Base-by-base conservation (phyloP, 2,329 filamentous ascomycete genomes). In the Neofusicoccum laricinum region DNA sequence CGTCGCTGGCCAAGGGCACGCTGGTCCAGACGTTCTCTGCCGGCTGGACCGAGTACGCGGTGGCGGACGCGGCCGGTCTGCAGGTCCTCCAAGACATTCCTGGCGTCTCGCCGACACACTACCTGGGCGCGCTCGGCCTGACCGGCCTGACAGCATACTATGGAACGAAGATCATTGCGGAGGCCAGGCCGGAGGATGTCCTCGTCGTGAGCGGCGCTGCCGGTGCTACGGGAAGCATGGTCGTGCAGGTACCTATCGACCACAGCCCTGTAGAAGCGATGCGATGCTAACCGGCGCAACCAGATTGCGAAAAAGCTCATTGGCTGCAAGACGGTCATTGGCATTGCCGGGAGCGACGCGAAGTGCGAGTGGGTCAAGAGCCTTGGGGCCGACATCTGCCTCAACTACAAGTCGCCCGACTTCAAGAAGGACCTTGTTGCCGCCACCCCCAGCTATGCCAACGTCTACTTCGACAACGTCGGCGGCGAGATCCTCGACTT, bases 171-270 rank as follows among this genome's bases (percentile, higher is more conserved):
- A 84, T 90, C 63, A 85, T 93, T 50, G 90, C 86, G 2, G 79
- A 89, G 63, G 85, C 89, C 45, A 86, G 88, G 74, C 75, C 84
- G 0, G 90, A 90, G 4, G 89, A 93, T 68, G 87, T 89, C 3
- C 90, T 94, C 1, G 89, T 93, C 7, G 88, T 94, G 0, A 90
- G 87, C 8, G 90, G 90, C 6, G 91, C 91, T 1, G 91, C 91
- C 0, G 91, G 91, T 2, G 91, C 90, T 0, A 93, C 91, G 0
- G 91, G 91, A 1, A 89, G 85, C 71, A 85, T 93, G 1, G 90
- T 86, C 0, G 90, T 89, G 0, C 91, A 94, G 77, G 91, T 93
- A 15, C 49, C 34, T n/a, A 17, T 7, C 15, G 4, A 4, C 14
- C 10, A 8, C 21, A 4, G 3, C 11, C n/a, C 17, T 36, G 21